phyloP scores from a whole-genome alignment of 1,284 basidiomycete genomes.

The Mycosarcoma mackinlayi region DNA sequence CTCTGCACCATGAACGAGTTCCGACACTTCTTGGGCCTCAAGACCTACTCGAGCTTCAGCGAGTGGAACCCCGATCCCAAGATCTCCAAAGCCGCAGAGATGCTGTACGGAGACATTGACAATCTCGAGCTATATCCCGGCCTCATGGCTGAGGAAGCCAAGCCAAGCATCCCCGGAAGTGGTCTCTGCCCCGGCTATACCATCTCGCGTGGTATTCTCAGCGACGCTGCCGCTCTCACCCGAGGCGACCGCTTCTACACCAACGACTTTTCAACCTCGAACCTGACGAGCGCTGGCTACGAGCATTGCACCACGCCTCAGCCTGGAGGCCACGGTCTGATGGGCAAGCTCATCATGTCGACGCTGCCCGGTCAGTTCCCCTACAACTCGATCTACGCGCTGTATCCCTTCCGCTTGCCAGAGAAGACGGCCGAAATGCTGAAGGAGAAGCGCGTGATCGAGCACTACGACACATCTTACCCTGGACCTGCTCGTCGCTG shows the following conservation, averaged over 20 bases:
- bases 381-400: conserved; percentile 51
- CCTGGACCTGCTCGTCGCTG: conserved; percentile 30
- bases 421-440: conserved; percentile 72
- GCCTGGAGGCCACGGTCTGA: conserved; percentile 36
- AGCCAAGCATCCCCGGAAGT: conserved; percentile 79
- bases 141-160: conserved; percentile 76
- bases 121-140: conserved; percentile 79
- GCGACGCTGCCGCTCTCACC: conserved; percentile 85
- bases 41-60: conserved; percentile 69
- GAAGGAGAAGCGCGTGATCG: conserved; percentile 72
- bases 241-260: conserved; percentile 86
- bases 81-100: conserved; percentile 79
- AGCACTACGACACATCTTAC: conserved; percentile 70
- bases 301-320: conserved; percentile 34
- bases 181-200: conserved; percentile 83
- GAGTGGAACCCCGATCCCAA: conserved; percentile 85
- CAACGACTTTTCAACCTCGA: conserved; percentile 80
- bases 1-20: conserved; percentile 87
- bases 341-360: conserved; percentile 51
- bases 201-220: conserved; percentile 84
- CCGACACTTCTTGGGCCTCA: conserved; percentile 70
- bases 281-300: conserved; percentile 74
- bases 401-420: conserved; percentile 77
- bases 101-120: conserved; percentile 73
- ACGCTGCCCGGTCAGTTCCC: conserved; percentile 46